Evolutionary conservation across 2,329 filamentous ascomycete species (phyloP).

Genomic region (Diaporthe ilicicola): DNA sequence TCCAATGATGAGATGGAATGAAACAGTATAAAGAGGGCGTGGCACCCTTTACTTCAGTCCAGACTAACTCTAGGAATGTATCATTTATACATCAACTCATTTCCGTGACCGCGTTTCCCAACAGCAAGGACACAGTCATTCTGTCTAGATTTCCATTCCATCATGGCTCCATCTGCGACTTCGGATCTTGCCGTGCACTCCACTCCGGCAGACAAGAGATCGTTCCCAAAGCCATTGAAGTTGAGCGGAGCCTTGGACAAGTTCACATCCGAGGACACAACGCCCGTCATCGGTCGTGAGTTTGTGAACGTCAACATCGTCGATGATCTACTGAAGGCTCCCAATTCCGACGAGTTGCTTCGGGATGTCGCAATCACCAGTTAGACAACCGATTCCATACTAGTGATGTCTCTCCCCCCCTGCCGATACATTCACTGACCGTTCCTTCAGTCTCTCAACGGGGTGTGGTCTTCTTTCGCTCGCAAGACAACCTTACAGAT

Average conservation of each 20-base stretch:
- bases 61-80: no score
- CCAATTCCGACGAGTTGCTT: conserved; percentile 26
- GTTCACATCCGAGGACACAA: conserved; percentile 30
- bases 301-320: conserved; percentile 31
- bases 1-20: neutral
- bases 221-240: conserved; percentile 29
- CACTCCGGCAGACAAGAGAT: neutral
- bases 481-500: conserved; percentile 53
- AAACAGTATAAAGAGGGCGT: neutral
- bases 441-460: conserved; percentile 52
- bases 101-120: neutral
- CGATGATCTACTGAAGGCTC: conserved; percentile 28
- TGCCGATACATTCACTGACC: neutral
- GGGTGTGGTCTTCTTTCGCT: conserved; percentile 61
- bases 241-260: conserved; percentile 26
- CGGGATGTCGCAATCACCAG: conserved; percentile 33
- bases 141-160: neutral
- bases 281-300: conserved; percentile 31
- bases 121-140: neutral
- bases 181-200: conserved; percentile 22
- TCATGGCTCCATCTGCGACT: conserved; percentile 26
- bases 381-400: neutral
- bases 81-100: neutral
- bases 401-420: no score
- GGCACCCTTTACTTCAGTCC: neutral